phyloP scores from a whole-genome alignment of 164 flowering plant genomes.

The Santalum album region DNA sequence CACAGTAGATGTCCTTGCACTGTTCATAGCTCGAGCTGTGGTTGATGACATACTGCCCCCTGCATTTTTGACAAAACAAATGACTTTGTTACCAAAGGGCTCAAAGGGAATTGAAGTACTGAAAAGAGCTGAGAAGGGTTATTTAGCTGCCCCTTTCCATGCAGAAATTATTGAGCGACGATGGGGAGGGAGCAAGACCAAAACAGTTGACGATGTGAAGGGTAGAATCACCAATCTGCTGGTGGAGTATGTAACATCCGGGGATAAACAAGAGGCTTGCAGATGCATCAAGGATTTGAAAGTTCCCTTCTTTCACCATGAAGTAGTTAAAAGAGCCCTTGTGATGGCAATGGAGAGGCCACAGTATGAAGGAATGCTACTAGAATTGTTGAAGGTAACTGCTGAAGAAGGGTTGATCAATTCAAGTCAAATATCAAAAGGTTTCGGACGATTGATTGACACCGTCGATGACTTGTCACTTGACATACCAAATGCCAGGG shows the following conservation, averaged over 20 bases:
- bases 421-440: conserved; percentile 67
- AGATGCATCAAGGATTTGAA: conserved; percentile 72
- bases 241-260: conserved; percentile 53
- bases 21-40: conserved; percentile 74
- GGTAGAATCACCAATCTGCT: conserved; percentile 45
- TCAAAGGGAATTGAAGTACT: conserved; percentile 60
- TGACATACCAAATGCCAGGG: conserved; percentile 61
- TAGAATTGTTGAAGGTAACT: conserved; percentile 53
- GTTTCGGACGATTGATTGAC: conserved; percentile 59
- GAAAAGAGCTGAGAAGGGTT: conserved; percentile 57
- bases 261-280: conserved; percentile 65
- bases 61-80: conserved; percentile 51
- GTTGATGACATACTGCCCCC: conserved; percentile 90
- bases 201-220: conserved; percentile 67
- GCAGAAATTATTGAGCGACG: conserved; percentile 64
- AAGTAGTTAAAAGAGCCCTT: conserved; percentile 62
- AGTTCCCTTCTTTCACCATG: conserved; percentile 80
- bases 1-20: conserved; percentile 59
- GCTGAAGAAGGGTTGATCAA: conserved; percentile 65
- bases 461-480: conserved; percentile 65
- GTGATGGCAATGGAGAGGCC: conserved; percentile 67
- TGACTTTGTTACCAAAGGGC: conserved; percentile 23
- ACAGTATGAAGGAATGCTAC: conserved; percentile 36
- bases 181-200: conserved; percentile 66
- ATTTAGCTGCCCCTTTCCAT: conserved; percentile 67